These are phyloP conservation scores for Dictyostelium intermedium DNA, from an alignment of 78 protist genomes.

Conservation along the genomic window DNA sequence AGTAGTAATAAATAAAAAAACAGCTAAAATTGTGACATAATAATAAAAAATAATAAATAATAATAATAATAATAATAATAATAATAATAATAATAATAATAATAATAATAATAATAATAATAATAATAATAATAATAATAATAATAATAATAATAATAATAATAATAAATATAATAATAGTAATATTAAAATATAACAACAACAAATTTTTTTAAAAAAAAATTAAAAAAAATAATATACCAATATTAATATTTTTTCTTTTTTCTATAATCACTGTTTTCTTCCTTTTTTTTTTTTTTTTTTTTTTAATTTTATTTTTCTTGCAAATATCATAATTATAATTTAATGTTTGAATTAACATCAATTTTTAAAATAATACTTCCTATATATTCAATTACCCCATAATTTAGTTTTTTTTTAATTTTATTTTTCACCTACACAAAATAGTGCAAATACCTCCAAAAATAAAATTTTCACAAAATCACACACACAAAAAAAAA, in stretches of 20 bases:
- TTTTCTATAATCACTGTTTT: neutral
- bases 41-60: too few relatives aligned
- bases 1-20: too few relatives aligned
- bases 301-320: too few relatives aligned
- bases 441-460: neutral
- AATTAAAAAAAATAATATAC: neutral
- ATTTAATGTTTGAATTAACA: neutral
- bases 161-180: too few relatives aligned
- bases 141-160: too few relatives aligned
- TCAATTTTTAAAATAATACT: neutral
- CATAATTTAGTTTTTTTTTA: neutral
- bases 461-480: neutral
- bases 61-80: too few relatives aligned
- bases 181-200: neutral
- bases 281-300: too few relatives aligned
- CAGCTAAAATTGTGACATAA: too few relatives aligned
- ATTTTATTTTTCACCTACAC: neutral
- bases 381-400: neutral
- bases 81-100: too few relatives aligned
- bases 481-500: neutral
- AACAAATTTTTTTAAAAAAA: neutral
- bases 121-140: too few relatives aligned
- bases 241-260: neutral
- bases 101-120: too few relatives aligned
- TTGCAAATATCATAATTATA: neutral